Evolutionary conservation across 2,329 filamentous ascomycete species (phyloP).

Genomic region (Monosporascus sp.): DNA sequence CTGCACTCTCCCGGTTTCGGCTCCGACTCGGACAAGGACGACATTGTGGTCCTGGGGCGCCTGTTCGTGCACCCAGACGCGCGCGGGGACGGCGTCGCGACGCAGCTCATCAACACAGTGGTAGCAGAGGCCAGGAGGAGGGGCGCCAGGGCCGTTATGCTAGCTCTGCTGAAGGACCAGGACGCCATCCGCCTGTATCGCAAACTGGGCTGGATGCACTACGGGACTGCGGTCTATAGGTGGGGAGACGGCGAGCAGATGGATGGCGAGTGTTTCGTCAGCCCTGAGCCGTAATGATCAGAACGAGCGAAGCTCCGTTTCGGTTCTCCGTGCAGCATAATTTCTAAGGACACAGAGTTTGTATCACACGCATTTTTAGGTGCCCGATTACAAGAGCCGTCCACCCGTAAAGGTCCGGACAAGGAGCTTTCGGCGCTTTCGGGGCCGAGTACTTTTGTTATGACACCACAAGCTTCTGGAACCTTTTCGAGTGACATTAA

Average conservation of each 20-base stretch:
- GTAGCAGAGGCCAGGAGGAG: slow-evolving; percentile 4
- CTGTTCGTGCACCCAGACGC: slow-evolving; percentile 12
- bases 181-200: slow-evolving; percentile 15
- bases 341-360: too few species aligned
- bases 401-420: too few species aligned
- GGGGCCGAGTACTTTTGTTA: too few species aligned
- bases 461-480: too few species aligned
- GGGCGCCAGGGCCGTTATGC: slow-evolving; percentile 9
- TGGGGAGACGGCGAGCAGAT: slow-evolving; percentile 12
- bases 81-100: slow-evolving; percentile 9
- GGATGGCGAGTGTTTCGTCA: slow-evolving; percentile 11
- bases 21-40: slow-evolving; percentile 3
- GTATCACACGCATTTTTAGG: too few species aligned
- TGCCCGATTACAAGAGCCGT: too few species aligned
- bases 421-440: too few species aligned
- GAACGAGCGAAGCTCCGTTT: too few species aligned
- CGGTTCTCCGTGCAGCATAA: too few species aligned
- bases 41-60: slow-evolving; percentile 8
- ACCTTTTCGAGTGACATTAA: too few species aligned
- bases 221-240: slow-evolving; percentile 8
- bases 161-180: slow-evolving; percentile 14
- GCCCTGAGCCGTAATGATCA: slow-evolving; percentile 1
- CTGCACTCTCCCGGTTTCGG: neutral
- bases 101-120: slow-evolving; percentile 8
- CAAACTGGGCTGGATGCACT: slow-evolving; percentile 12